A percentile compares a stretch with the other conserved stretches of the same genome.
These are phyloP conservation scores for Apophysomyces sp. DNA, from an alignment of 371 early-diverging fungal species.

Conservation along the genomic window DNA sequence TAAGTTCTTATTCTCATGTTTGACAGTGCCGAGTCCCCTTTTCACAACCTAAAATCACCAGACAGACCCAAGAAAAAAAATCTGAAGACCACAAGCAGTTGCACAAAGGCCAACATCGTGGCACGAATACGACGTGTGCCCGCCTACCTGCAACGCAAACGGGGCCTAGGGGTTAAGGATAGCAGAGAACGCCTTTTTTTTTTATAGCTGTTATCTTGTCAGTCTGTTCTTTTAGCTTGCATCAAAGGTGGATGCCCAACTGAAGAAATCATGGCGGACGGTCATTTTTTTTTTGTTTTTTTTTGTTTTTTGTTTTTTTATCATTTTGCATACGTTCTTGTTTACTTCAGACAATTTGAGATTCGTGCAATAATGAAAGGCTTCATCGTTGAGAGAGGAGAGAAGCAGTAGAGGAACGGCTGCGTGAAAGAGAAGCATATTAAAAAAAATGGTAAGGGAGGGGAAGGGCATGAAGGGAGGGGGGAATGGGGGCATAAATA, in stretches of 20 bases:
- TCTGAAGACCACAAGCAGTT: neutral
- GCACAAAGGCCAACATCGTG: neutral
- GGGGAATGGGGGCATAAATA: neutral
- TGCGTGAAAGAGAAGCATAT: constrained; percentile 2
- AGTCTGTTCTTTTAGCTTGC: no score
- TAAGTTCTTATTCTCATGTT: no score
- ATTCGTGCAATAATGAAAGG: neutral
- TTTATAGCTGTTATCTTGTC: no score
- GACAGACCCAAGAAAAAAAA: no score
- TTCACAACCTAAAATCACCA: no score
- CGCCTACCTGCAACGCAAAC: neutral
- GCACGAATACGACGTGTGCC: neutral
- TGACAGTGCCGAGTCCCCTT: no score
- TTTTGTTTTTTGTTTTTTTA: neutral
- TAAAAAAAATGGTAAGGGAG: neutral
- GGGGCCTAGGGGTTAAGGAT: neutral
- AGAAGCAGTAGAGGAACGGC: neutral
- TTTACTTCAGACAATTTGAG: neutral
- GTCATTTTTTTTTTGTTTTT: neutral
- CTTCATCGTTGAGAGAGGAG: neutral
- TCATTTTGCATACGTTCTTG: neutral
- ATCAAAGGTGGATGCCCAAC: no score
- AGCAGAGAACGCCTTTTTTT: neutral
- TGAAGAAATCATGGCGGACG: no score
- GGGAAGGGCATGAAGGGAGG: neutral